Base-by-base conservation (phyloP, 768 basidiomycete species). In the Chalciporus piperatus region DNA sequence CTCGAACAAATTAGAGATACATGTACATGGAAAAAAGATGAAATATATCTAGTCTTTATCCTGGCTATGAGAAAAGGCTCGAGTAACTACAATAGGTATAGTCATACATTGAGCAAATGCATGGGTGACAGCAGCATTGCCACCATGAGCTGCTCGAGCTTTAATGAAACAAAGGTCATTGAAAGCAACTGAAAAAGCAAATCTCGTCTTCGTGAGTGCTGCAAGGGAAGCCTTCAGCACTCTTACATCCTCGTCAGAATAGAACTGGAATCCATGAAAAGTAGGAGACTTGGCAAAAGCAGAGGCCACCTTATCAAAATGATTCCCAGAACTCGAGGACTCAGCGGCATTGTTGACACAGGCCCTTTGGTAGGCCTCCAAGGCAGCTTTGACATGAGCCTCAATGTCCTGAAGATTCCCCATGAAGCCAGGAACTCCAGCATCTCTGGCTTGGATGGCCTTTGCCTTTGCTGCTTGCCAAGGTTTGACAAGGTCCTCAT, bases 111-210 rank as follows among this genome's bases (percentile, higher is more conserved):
- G 64, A 12, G 62, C 62, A 47, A 71, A 68, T 8, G 55, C 50
- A 12, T 56, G 41, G 1, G 58, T 51, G 16, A 71, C 49, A 9
- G 64, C 23, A 6, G 60, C 22, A 8, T 50, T 47, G 32, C 72
- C 55, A 11, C 30, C 30, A 4, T 32, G 30, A 20, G 63, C 56
- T 7, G 75, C 69, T 4, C 61, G 59, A 0, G 82, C 82, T 62
- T 87, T 87, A 69, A 87, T 79, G 5, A 40, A 45, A 55, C 82
- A 83, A 1, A 87, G 57, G 1, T 72, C 70, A 14, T 55, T 58
- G 55, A 81, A 85, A 0, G 85, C 84, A 28, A 86, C 75, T 0
- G 57, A 55, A 58, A 84, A 84, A 0, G 68, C 83, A 48, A 87
- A 84, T 0, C 9, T 48, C 8, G 55, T 27, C 1, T 55, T 55